Conservation (phyloP, 2,329 filamentous ascomycete genomes). For the Xylariales sp. region DNA sequence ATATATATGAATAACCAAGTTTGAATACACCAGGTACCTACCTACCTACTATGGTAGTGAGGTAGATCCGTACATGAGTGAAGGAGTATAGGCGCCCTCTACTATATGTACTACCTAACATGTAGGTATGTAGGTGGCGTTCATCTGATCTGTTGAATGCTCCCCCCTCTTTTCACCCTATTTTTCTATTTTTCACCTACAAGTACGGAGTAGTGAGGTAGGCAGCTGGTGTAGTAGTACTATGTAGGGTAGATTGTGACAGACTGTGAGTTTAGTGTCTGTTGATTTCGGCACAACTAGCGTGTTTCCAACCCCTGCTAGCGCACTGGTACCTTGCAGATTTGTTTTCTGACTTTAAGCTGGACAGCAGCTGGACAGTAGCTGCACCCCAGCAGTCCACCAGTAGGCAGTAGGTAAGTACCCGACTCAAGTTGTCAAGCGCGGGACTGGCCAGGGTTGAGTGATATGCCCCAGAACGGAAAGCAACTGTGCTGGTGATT, state of each 20-base stretch:
- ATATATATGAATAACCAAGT: background rate
- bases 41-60: too few species aligned
- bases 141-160: conserved; percentile 32
- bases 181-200: background rate
- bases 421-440: conserved; percentile 37
- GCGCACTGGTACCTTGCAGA: conserved; percentile 47
- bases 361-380: background rate
- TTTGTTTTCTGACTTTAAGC: conserved; percentile 36
- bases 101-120: background rate
- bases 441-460: conserved; percentile 37
- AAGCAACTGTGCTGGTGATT: conserved; percentile 39
- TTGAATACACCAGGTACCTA: background rate
- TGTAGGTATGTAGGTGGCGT: conserved; percentile 20
- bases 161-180: conserved; percentile 16
- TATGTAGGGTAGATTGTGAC: too few species aligned
- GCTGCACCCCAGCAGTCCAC: background rate
- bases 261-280: conserved; percentile 35
- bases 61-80: background rate
- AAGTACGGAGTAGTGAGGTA: too few species aligned
- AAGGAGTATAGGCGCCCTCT: background rate
- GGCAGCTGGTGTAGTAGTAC: too few species aligned
- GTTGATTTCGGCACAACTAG: conserved; percentile 35
- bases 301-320: conserved; percentile 47
- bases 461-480: conserved; percentile 42
- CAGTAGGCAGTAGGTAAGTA: conserved; percentile 5